Evolutionary conservation across 1,139 yeast species (phyloP).

Genomic region (Candida sp.): DNA sequence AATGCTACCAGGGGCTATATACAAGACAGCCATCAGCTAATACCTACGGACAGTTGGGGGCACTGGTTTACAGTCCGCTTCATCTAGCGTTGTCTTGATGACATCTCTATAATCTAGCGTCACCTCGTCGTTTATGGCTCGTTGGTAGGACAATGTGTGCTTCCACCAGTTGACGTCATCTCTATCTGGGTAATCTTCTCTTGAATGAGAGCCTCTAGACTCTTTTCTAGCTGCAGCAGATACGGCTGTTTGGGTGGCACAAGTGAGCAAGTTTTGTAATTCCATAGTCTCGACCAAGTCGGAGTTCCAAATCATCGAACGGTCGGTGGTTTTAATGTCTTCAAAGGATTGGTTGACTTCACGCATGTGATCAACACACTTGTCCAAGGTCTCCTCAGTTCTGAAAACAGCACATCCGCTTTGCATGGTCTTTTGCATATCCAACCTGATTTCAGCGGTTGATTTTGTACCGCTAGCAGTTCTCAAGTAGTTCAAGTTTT

Average conservation of each 20-base stretch:
- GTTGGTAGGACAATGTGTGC: conserved; percentile 95
- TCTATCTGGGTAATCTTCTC: conserved; percentile 97
- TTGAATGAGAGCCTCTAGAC: conserved; percentile 99
- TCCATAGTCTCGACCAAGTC: conserved; percentile 97
- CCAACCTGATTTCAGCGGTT: conserved; percentile 88
- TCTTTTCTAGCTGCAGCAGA: conserved; percentile 96
- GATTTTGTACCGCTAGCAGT: conserved; percentile 80
- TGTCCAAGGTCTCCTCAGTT: conserved; percentile 89
- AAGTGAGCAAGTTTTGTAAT: conserved; percentile 93
- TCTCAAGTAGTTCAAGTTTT: conserved; percentile 87
- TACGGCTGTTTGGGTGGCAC: conserved; percentile 95
- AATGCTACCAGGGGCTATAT: not conserved
- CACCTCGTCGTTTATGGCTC: conserved; percentile 69
- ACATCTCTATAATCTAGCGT: conserved; percentile 87
- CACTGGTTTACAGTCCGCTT: conserved; percentile 89
- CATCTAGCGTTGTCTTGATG: conserved; percentile 83
- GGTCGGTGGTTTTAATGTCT: conserved; percentile 82
- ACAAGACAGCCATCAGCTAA: conserved; percentile 31
- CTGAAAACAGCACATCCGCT: conserved; percentile 97
- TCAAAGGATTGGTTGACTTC: conserved; percentile 73
- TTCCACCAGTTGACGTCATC: conserved; percentile 98
- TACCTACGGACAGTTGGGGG: conserved; percentile 98
- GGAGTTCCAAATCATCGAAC: conserved; percentile 99
- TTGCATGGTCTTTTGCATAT: conserved; percentile 97
- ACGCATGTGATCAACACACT: conserved; percentile 82